A percentile compares a stretch with the other conserved stretches of the same genome.
Conservation (phyloP, 1,284 basidiomycete genomes). For the Cutaneotrichosporon daszewskae region DNA sequence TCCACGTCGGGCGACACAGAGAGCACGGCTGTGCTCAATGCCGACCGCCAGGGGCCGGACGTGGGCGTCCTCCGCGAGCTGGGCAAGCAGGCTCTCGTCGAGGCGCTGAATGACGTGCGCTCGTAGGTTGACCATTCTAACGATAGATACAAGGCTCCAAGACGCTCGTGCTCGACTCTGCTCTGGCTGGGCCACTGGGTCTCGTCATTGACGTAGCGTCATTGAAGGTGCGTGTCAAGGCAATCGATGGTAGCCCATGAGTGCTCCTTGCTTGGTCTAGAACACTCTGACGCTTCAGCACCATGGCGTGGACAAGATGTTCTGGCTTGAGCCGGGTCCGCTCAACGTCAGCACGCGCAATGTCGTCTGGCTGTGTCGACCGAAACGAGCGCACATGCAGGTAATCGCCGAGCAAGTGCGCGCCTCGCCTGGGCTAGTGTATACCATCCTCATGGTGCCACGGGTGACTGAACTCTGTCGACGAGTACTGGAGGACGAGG, state of each 20-base stretch:
- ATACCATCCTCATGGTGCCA: slow-evolving; percentile 85
- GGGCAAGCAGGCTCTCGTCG: slow-evolving; percentile 67
- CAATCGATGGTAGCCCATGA: not conserved
- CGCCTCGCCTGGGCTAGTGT: slow-evolving; percentile 49
- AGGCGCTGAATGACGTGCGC: slow-evolving; percentile 72
- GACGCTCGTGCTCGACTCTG: slow-evolving; percentile 86
- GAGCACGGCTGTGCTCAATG: slow-evolving; percentile 17
- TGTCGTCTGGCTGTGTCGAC: slow-evolving; percentile 88
- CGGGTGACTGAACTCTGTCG: slow-evolving; percentile 78
- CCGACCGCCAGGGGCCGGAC: slow-evolving; percentile 52
- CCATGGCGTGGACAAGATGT: slow-evolving; percentile 99
- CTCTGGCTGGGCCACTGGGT: slow-evolving; percentile 84
- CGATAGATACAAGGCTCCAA: slow-evolving; percentile 83
- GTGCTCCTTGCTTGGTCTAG: too few relatives aligned
- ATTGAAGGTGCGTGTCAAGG: slow-evolving; percentile 62
- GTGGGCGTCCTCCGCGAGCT: slow-evolving; percentile 67
- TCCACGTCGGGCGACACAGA: slow-evolving; percentile 45
- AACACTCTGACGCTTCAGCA: too few relatives aligned
- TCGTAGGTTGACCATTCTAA: slow-evolving; percentile 9
- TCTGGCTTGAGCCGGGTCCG: slow-evolving; percentile 90
- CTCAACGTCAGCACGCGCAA: slow-evolving; percentile 78
- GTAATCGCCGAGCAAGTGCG: slow-evolving; percentile 63
- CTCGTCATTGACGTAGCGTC: slow-evolving; percentile 86
- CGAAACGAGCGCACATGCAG: slow-evolving; percentile 76
- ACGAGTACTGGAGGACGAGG: slow-evolving; percentile 80